These are phyloP conservation scores for Ophiosphaerella narmari DNA, from an alignment of 2,329 filamentous ascomycete genomes.

Conservation along the genomic window DNA sequence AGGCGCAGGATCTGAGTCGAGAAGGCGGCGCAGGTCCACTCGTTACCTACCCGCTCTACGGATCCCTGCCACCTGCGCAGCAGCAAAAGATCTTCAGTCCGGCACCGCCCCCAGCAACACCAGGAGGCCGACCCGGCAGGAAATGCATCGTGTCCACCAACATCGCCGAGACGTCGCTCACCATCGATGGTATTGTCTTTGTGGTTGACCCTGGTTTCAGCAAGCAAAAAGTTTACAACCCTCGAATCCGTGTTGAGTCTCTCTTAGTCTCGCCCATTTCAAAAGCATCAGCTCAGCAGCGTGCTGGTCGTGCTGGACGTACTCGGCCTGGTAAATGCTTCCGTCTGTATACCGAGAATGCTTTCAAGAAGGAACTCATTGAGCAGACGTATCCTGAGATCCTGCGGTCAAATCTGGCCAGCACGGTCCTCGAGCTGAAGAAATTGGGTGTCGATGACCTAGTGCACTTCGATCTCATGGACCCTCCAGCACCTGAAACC, in stretches of 20 bases:
- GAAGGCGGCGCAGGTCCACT: slow-evolving; percentile 92
- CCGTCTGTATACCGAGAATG: slow-evolving; percentile 89
- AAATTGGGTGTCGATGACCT: slow-evolving; percentile 95
- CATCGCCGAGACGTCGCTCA: slow-evolving; percentile 96
- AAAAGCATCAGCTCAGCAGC: slow-evolving; percentile 94
- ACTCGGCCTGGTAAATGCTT: slow-evolving; percentile 98
- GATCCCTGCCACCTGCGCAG: slow-evolving; percentile 86
- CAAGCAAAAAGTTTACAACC: slow-evolving; percentile 99
- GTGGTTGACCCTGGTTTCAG: slow-evolving; percentile 99
- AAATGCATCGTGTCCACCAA: slow-evolving; percentile 96
- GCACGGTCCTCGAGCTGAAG: slow-evolving; percentile 94
- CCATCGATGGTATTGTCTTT: slow-evolving; percentile 98
- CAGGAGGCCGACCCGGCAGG: slow-evolving; percentile 83
- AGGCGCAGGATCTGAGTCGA: slow-evolving; percentile 87
- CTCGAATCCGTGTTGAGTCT: slow-evolving; percentile 93
- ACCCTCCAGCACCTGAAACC: slow-evolving; percentile 95
- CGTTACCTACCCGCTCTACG: slow-evolving; percentile 90
- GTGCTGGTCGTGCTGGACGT: slow-evolving; percentile 98
- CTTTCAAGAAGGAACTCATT: slow-evolving; percentile 97
- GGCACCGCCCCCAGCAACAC: slow-evolving; percentile 72
- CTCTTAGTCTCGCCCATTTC: slow-evolving; percentile 97
- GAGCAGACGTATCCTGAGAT: slow-evolving; percentile 98
- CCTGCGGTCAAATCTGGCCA: slow-evolving; percentile 89
- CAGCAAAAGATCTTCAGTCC: slow-evolving; percentile 96
- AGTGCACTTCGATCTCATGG: slow-evolving; percentile 98